phyloP scores from a whole-genome alignment of 306 rosid species.

The Amphicarpaea edgeworthii region DNA sequence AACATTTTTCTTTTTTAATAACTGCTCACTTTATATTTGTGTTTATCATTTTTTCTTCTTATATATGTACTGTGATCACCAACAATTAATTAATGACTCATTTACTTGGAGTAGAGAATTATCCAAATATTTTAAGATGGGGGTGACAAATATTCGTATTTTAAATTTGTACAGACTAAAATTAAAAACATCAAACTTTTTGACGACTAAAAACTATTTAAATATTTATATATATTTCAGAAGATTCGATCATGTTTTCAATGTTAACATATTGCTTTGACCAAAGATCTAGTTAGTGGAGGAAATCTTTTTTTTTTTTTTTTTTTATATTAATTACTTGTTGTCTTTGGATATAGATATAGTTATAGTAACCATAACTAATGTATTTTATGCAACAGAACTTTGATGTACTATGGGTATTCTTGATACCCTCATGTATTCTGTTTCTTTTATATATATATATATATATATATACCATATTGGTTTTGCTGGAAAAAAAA shows the following conservation, averaged over 20 bases:
- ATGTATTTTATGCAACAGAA: too few species aligned
- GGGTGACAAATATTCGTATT: too few species aligned
- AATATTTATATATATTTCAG: not conserved
- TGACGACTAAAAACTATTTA: not conserved
- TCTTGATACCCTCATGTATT: too few species aligned
- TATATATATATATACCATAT: too few species aligned
- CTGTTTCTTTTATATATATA: too few species aligned
- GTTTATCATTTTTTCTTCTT: not conserved
- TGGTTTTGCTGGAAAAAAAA: too few species aligned
- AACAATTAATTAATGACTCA: not conserved
- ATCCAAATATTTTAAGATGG: not conserved
- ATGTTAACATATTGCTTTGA: not conserved
- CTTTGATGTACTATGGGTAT: too few species aligned
- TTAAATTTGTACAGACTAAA: not conserved
- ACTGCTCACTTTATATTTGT: not conserved
- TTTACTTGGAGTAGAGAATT: not conserved
- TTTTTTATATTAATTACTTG: too few species aligned
- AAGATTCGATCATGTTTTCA: not conserved
- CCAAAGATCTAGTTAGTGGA: too few species aligned
- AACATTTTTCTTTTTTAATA: not conserved
- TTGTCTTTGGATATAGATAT: too few species aligned
- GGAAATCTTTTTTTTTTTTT: too few species aligned
- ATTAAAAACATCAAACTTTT: not conserved
- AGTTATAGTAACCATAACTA: too few species aligned
- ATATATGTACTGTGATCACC: not conserved